Conservation (phyloP, 2,329 filamentous ascomycete species). For the Pseudonectria buxi region DNA sequence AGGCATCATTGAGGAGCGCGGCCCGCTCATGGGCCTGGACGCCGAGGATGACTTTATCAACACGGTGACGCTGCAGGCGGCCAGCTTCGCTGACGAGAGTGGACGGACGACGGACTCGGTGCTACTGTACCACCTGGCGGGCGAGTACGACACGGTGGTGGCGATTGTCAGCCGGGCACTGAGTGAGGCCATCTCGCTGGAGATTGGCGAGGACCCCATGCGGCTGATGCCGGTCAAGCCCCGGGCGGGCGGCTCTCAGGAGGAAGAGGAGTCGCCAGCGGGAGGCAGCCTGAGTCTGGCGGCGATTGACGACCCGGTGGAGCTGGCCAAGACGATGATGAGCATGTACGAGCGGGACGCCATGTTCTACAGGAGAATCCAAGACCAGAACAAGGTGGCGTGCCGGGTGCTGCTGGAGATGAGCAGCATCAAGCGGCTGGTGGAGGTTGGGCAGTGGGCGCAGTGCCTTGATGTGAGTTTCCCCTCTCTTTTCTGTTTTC, state of each 20-base stretch:
- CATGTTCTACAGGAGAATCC: constrained; percentile 54
- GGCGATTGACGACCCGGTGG: constrained; percentile 53
- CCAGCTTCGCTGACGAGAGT: constrained; percentile 87
- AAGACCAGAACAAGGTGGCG: constrained; percentile 49
- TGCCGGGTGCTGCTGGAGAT: constrained; percentile 53
- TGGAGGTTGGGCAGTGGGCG: constrained; percentile 50
- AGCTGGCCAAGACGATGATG: constrained; percentile 56
- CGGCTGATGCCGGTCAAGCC: constrained; percentile 76
- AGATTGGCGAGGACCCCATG: constrained; percentile 75
- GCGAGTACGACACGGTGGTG: constrained; percentile 93
- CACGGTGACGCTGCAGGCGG: constrained; percentile 88
- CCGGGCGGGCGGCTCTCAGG: constrained; percentile 40
- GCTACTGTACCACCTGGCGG: constrained; percentile 86
- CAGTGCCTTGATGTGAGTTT: constrained; percentile 51
- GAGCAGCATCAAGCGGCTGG: constrained; percentile 53
- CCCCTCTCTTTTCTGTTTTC: background rate
- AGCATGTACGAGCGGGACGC: constrained; percentile 54
- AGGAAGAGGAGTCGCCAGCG: constrained; percentile 29
- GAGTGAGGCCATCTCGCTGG: constrained; percentile 80
- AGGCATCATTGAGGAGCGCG: constrained; percentile 81
- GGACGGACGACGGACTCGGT: constrained; percentile 91
- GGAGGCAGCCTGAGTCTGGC: constrained; percentile 55
- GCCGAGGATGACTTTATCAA: constrained; percentile 80
- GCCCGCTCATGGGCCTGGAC: constrained; percentile 70
- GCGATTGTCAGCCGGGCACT: constrained; percentile 82